These are phyloP conservation scores for Mariannaea elegans DNA, from an alignment of 2,329 filamentous ascomycete species.

Conservation along the genomic window DNA sequence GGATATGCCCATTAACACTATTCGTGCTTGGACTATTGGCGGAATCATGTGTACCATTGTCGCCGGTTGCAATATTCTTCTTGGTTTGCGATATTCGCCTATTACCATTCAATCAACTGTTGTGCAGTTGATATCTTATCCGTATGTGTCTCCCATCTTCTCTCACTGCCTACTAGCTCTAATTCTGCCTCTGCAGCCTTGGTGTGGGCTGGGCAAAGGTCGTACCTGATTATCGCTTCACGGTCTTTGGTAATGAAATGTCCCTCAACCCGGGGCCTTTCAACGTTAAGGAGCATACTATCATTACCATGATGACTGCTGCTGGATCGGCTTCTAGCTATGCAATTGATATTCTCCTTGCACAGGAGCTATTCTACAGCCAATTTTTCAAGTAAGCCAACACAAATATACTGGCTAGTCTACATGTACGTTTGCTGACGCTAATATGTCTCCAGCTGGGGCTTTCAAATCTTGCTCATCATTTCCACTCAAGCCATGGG, in stretches of 20 bases:
- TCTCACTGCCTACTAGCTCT: neutral
- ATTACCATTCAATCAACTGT: conserved; percentile 68
- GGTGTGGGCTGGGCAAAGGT: conserved; percentile 63
- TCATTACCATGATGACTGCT: conserved; percentile 70
- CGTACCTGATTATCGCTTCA: conserved; percentile 61
- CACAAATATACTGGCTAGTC: no score
- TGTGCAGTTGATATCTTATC: conserved; percentile 69
- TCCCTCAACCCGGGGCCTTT: conserved; percentile 67
- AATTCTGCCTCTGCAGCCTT: conserved; percentile 35
- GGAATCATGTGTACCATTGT: conserved; percentile 67
- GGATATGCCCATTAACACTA: conserved; percentile 69
- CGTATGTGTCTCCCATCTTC: conserved; percentile 37
- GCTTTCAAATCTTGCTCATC: conserved; percentile 62
- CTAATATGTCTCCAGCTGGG: conserved; percentile 47
- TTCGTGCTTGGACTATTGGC: no score
- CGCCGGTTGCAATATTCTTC: conserved; percentile 68
- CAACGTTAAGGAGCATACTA: conserved; percentile 69
- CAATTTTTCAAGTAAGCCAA: conserved; percentile 54
- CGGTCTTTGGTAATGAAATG: conserved; percentile 61
- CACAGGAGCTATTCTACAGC: conserved; percentile 64
- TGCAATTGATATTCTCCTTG: conserved; percentile 58
- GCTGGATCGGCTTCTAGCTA: conserved; percentile 66
- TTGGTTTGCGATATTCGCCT: conserved; percentile 67
- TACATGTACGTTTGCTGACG: neutral
- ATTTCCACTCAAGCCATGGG: conserved; percentile 66